A percentile compares a stretch with the other conserved stretches of the same genome.
Evolutionary conservation across 768 basidiomycete species (phyloP).

Genomic region (Stropharia rugosoannulata): DNA sequence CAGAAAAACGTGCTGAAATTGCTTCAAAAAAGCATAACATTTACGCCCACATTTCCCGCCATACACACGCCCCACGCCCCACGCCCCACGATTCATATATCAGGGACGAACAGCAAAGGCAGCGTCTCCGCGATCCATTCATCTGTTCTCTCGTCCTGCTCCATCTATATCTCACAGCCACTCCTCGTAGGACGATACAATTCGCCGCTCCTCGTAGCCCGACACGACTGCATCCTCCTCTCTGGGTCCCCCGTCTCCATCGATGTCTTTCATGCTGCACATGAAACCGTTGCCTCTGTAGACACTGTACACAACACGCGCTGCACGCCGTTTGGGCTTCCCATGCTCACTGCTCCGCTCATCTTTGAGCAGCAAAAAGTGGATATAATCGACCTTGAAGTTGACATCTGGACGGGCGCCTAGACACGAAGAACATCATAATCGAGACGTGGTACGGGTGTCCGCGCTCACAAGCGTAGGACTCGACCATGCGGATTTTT

Average conservation of each 20-base stretch:
- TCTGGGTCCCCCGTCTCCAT: constrained; percentile 51
- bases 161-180: constrained; percentile 29
- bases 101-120: constrained; percentile 98
- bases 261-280: constrained; percentile 45
- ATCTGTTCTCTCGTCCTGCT: constrained; percentile 64
- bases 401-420: constrained; percentile 91
- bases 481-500: constrained; percentile 90
- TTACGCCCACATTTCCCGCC: constrained; percentile 37
- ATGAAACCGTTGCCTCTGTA: constrained; percentile 45
- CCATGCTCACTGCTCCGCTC: constrained; percentile 77
- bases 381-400: constrained; percentile 82
- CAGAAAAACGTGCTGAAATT: too few species aligned
- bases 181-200: constrained; percentile 83
- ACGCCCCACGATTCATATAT: constrained; percentile 85
- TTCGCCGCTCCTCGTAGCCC: constrained; percentile 83
- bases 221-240: constrained; percentile 76
- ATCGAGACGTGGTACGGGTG: constrained; percentile 66
- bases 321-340: constrained; percentile 79
- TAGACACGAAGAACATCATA: constrained; percentile 93
- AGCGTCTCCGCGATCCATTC: constrained; percentile 84
- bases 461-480: constrained; percentile 88
- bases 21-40: too few species aligned
- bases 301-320: constrained; percentile 41
- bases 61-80: too few species aligned
- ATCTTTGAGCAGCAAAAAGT: constrained; percentile 70